phyloP scores from a whole-genome alignment of 352 stramenopile genomes.

The Globisporangium paddicum region DNA sequence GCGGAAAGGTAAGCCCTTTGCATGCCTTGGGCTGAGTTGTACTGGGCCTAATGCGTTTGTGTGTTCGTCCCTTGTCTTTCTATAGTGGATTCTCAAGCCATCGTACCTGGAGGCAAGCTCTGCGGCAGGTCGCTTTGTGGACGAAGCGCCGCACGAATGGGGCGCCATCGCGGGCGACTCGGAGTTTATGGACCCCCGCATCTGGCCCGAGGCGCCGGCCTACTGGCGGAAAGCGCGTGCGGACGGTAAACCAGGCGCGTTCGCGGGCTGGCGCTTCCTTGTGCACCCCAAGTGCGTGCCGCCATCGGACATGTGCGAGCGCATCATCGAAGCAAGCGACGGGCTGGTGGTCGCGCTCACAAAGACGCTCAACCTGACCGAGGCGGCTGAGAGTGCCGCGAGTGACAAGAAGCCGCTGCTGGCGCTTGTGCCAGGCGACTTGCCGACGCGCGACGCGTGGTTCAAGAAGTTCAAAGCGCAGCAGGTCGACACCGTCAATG shows the following conservation, averaged over 20 bases:
- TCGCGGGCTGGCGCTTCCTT: slow-evolving; percentile 66
- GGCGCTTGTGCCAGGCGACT: slow-evolving; percentile 48
- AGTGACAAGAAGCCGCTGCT: slow-evolving; percentile 41
- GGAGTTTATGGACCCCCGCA: slow-evolving; percentile 68
- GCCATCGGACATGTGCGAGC: slow-evolving; percentile 77
- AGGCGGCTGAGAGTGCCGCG: slow-evolving; percentile 19
- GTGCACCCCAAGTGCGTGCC: slow-evolving; percentile 72
- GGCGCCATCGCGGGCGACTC: slow-evolving; percentile 42
- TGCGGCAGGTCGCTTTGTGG: slow-evolving; percentile 59
- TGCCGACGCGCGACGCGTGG: slow-evolving; percentile 57
- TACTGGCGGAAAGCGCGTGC: slow-evolving; percentile 69
- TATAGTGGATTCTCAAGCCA: slow-evolving; percentile 82
- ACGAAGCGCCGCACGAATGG: slow-evolving; percentile 74
- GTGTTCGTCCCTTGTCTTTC: slow-evolving; percentile 4
- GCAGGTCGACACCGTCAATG: slow-evolving; percentile 70
- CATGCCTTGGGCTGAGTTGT: neutral
- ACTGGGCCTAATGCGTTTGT: neutral
- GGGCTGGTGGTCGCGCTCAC: slow-evolving; percentile 56
- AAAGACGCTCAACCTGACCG: slow-evolving; percentile 44
- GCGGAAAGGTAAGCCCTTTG: slow-evolving; percentile 57
- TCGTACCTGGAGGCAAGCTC: slow-evolving; percentile 73
- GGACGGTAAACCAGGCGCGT: slow-evolving; percentile 41
- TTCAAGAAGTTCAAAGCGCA: slow-evolving; percentile 65
- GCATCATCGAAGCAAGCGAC: slow-evolving; percentile 52
- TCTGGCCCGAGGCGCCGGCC: slow-evolving; percentile 51